Percentiles rank a stretch among this genome's conserved stretches.
These are phyloP conservation scores for Candida nanaspora DNA, from an alignment of 805 yeast species.

Conservation along the genomic window DNA sequence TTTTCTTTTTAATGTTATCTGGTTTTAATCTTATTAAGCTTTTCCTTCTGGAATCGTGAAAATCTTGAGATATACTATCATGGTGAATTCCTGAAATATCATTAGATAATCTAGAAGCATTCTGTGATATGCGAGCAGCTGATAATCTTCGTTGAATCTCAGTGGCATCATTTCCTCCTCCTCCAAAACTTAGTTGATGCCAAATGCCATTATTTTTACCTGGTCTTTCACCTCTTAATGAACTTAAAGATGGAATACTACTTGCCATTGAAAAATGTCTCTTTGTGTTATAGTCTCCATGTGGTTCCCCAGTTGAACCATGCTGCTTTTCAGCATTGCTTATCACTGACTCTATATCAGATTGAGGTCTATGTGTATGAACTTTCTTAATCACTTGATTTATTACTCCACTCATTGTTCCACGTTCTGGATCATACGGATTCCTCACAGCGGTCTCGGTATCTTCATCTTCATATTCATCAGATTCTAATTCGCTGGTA, in stretches of 20 bases:
- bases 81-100: slow-evolving; percentile 37
- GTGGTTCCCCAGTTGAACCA: too few species aligned
- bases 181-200: slow-evolving; percentile 23
- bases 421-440: slow-evolving; percentile 17
- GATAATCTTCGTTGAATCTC: slow-evolving; percentile 26
- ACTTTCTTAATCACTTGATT: slow-evolving; percentile 18
- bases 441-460: slow-evolving; percentile 18
- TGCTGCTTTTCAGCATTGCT: not conserved
- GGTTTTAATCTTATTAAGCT: too few species aligned
- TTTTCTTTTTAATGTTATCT: too few species aligned
- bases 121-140: slow-evolving; percentile 31
- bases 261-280: too few species aligned
- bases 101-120: slow-evolving; percentile 36
- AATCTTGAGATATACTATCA: slow-evolving; percentile 10
- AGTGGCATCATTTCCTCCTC: slow-evolving; percentile 21
- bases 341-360: slow-evolving; percentile 17
- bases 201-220: slow-evolving; percentile 4
- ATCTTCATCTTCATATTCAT: slow-evolving; percentile 21
- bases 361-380: slow-evolving; percentile 6
- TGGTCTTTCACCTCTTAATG: too few species aligned
- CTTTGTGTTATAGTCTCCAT: too few species aligned
- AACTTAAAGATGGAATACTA: too few species aligned
- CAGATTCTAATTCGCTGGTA: slow-evolving; percentile 8
- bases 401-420: slow-evolving; percentile 18
- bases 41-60: slow-evolving; percentile 1